Evolutionary conservation across 2,329 filamentous ascomycete species (phyloP), one percentile per base, ranked within the genome.

Genomic region (Phaeosphaeriaceae sp.): DNA sequence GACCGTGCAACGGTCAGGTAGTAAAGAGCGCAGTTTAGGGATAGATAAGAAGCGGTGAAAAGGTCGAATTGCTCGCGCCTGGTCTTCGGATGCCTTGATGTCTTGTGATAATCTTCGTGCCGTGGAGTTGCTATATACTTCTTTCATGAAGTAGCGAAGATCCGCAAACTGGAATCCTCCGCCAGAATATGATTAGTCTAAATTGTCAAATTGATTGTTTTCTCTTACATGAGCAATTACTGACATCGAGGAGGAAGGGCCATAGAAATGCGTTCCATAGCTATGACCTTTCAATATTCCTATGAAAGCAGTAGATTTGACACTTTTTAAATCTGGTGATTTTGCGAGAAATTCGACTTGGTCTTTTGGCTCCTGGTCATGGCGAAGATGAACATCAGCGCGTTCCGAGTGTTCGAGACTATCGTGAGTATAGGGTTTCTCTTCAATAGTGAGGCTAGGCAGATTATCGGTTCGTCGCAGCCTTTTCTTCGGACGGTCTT

Each of bases 201-300:
- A 8, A 11, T 8, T 26, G 7, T 9, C 23, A 26, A 11, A 26
- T 26, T 7, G 23, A 11, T 26, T 33, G n/a, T 11, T n/a, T 26
- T 8, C 9, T 35, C 60, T 15, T 42, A 60, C 60, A 48, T 63
- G 53, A 17, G 50, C 48, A 15, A 62, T 35, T 2, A 65, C 49
- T 3, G 56, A 58, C 20, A 69, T 64, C 8, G 72, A 60, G 54
- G 74, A 70, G 8, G 72, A 74, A 13, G 71, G 64, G 18, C 75
- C 75, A 49, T 73, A 73, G 45, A 68, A 74, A 12, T 74, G 70
- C 1, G 74, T 76, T 42, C 72, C 69, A 58, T 74, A 76, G 4
- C 63, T 61, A 37, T 63, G 69, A 2, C 74, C 73, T 48, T 74
- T 70, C 18, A 77, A 21, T 23, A 48, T 28, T 12, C 42, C 49